phyloP scores from a whole-genome alignment of 2,329 filamentous ascomycete genomes.

The Pseudogymnoascus sp. region DNA sequence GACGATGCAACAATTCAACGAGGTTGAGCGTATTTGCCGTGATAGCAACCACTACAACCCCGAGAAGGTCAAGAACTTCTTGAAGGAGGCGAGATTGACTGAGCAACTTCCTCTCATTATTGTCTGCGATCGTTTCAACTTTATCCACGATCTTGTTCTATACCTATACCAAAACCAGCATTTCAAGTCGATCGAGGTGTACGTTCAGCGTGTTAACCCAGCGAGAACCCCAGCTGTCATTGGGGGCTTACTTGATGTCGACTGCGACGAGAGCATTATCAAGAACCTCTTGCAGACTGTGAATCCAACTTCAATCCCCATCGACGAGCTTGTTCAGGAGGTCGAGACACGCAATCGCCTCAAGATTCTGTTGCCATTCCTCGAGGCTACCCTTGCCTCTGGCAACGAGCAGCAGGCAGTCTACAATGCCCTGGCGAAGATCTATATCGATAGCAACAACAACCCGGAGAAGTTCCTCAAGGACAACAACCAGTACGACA shows the following conservation, averaged over 20 bases:
- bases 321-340: conserved; percentile 87
- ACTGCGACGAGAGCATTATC: conserved; percentile 94
- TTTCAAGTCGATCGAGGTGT: conserved; percentile 97
- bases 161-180: conserved; percentile 99
- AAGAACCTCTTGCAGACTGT: conserved; percentile 84
- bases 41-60: conserved; percentile 86
- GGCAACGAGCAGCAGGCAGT: conserved; percentile 96
- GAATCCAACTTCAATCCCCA: conserved; percentile 75
- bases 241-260: conserved; percentile 87
- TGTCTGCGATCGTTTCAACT: conserved; percentile 98
- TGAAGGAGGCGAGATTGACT: conserved; percentile 87
- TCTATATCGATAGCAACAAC: conserved; percentile 98
- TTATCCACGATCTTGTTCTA: conserved; percentile 91
- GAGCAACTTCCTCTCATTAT: conserved; percentile 97
- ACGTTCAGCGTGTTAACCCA: conserved; percentile 95
- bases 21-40: conserved; percentile 94
- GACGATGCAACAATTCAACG: conserved; percentile 84
- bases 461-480: conserved; percentile 96
- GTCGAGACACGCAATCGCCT: conserved; percentile 94
- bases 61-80: conserved; percentile 97
- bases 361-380: conserved; percentile 91
- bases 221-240: conserved; percentile 84
- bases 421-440: conserved; percentile 96
- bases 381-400: conserved; percentile 80
- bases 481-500: conserved; percentile 95